These are phyloP conservation scores for Hymenoscyphus scutula DNA, from an alignment of 2,329 filamentous ascomycete genomes.

Conservation along the genomic window DNA sequence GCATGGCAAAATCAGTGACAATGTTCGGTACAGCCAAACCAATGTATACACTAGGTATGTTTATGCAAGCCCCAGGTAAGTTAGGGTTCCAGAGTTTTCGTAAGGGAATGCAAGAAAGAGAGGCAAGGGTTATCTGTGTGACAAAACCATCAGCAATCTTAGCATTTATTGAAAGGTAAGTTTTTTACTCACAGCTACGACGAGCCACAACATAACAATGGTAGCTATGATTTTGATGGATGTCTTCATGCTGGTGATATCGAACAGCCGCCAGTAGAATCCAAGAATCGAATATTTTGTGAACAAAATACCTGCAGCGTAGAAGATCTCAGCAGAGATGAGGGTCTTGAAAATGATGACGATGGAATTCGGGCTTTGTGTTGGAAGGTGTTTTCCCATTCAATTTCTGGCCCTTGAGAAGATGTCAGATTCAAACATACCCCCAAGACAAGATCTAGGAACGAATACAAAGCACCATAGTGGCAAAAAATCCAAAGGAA, in stretches of 20 bases:
- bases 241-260: background rate
- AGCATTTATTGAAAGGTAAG: background rate
- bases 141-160: background rate
- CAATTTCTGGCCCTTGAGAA: background rate
- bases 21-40: background rate
- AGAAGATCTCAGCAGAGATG: background rate
- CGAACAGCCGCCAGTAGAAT: conserved; percentile 3
- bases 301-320: background rate
- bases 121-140: background rate
- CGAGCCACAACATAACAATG: background rate
- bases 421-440: background rate
- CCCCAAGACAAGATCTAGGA: background rate
- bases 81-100: background rate
- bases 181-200: background rate
- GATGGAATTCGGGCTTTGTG: background rate
- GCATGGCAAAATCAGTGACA: background rate
- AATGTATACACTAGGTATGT: background rate
- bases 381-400: background rate
- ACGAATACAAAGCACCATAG: background rate
- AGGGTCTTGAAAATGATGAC: background rate
- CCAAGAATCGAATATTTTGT: conserved; percentile 4
- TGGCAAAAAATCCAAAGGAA: background rate
- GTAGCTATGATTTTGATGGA: background rate
- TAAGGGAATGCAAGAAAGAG: background rate
- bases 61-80: background rate